Evolutionary conservation across 768 basidiomycete genomes (phyloP), one percentile per base, ranked within the genome.

Genomic region (Boletus speciosus): DNA sequence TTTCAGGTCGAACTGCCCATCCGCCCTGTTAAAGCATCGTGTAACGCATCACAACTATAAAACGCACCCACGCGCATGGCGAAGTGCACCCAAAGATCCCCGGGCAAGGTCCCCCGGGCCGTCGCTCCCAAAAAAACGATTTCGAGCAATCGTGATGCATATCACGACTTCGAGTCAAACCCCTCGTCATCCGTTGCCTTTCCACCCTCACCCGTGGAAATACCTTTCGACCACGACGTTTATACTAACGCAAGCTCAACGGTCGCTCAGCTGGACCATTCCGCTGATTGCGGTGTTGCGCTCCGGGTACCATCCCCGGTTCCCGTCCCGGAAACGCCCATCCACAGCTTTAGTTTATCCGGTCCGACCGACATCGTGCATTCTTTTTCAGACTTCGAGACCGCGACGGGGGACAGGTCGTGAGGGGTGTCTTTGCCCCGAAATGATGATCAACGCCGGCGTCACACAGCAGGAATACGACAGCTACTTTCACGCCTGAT

Each of bases 361-460:
- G 5, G 3, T 19, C 11, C 11, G 6, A 44, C 1, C 11, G 29
- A 31, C 11, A 31, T 44, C 27, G 10, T 16, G 14, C 49, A 21
- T 9, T 34, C 38, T 31, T 6, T 36, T 19, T 23, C n/a, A 27
- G n/a, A n/a, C 19, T 11, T 37, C 6, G 52, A 38, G 29, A 41
- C 16, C 1, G 36, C 40, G 9, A 5, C 19, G 42, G 15, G 25
- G 25, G 12, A 47, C 59, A 0, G 56, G 51, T 14, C 56, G 34
- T 8, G 54, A 57, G n/a, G 53, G 51, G 12, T 60, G 51, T 34
- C 36, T 57, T 6, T 58, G 45, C 16, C 55, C 59, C 0, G 56
- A 61, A 8, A 55, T 51, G 55, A 60, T 61, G 58, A n/a, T 52
- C 25, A 36, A 54, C 2, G 38, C 40, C 1, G 42, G 43, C 6